These are phyloP conservation scores for Botrytis hyacinthi DNA, from an alignment of 2,329 filamentous ascomycete species.

Conservation along the genomic window DNA sequence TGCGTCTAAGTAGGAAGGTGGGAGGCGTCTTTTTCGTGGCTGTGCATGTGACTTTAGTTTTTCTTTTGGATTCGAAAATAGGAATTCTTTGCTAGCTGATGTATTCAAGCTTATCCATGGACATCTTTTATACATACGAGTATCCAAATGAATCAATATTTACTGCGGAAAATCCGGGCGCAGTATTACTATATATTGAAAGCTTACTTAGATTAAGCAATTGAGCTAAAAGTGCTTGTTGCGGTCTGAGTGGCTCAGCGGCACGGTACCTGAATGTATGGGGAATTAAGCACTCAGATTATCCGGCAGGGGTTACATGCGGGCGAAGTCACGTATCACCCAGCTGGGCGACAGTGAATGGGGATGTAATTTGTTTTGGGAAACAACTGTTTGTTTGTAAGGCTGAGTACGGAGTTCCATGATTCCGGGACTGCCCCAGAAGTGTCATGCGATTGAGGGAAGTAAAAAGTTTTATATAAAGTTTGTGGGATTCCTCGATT, in stretches of 20 bases:
- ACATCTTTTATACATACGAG: background rate
- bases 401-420: background rate
- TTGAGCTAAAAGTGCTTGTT: background rate
- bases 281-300: background rate
- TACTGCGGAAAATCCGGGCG: background rate
- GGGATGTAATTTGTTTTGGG: background rate
- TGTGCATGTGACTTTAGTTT: background rate
- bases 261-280: background rate
- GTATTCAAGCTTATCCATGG: background rate
- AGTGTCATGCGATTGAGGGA: too few species aligned
- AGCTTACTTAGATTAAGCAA: background rate
- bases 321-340: background rate
- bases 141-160: background rate
- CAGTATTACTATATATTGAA: background rate
- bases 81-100: background rate
- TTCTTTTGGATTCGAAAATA: background rate
- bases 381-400: slow-evolving; percentile 6
- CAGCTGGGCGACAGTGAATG: background rate
- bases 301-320: background rate
- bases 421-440: background rate
- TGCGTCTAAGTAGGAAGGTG: background rate
- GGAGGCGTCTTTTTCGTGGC: background rate
- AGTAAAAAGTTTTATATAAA: background rate
- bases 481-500: background rate
- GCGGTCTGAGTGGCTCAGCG: background rate